Percentiles rank a stretch among this genome's conserved stretches.
Conservation (phyloP, 2,329 filamentous ascomycete genomes). For the Phoma sp. region DNA sequence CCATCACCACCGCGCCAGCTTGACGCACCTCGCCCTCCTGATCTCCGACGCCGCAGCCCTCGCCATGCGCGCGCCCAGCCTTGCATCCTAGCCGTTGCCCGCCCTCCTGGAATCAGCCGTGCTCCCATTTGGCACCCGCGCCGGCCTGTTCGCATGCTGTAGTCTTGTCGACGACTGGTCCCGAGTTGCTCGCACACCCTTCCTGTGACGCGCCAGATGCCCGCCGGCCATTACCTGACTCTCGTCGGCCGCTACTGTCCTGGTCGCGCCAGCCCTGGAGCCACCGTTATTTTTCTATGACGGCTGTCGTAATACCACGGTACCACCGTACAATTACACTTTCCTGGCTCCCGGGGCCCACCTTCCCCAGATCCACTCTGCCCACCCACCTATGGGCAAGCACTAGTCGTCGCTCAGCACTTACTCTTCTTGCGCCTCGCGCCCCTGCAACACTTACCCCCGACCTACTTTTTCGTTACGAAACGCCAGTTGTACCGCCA, state of each 20-base stretch:
- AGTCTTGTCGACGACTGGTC: slow-evolving; percentile 15
- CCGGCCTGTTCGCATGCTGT: slow-evolving; percentile 20
- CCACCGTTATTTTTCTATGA: slow-evolving; percentile 29
- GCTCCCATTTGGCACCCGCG: slow-evolving; percentile 6
- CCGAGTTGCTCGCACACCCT: slow-evolving; percentile 29
- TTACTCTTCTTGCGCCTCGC: slow-evolving; percentile 50
- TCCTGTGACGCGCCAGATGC: slow-evolving; percentile 41
- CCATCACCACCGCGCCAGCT: slow-evolving; percentile 21
- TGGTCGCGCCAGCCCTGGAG: slow-evolving; percentile 35
- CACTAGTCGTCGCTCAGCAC: slow-evolving; percentile 34
- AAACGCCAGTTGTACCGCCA: slow-evolving; percentile 32
- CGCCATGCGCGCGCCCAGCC: slow-evolving; percentile 21
- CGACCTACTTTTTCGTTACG: slow-evolving; percentile 42
- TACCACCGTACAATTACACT: slow-evolving; percentile 33
- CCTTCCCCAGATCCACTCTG: slow-evolving; percentile 31
- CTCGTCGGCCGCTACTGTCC: slow-evolving; percentile 36
- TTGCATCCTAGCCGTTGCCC: slow-evolving; percentile 17
- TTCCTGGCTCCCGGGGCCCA: slow-evolving; percentile 35
- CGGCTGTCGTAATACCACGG: slow-evolving; percentile 29
- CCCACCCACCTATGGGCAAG: slow-evolving; percentile 39
- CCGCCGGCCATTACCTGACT: slow-evolving; percentile 30
- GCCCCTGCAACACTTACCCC: slow-evolving; percentile 51
- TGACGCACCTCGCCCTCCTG: slow-evolving; percentile 6
- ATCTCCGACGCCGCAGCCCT: slow-evolving; percentile 27
- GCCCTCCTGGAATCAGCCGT: slow-evolving; percentile 5